Percentiles rank a stretch among this genome's conserved stretches.
phyloP scores from a whole-genome alignment of 306 rosid species.

The Abrus pulchellus region DNA sequence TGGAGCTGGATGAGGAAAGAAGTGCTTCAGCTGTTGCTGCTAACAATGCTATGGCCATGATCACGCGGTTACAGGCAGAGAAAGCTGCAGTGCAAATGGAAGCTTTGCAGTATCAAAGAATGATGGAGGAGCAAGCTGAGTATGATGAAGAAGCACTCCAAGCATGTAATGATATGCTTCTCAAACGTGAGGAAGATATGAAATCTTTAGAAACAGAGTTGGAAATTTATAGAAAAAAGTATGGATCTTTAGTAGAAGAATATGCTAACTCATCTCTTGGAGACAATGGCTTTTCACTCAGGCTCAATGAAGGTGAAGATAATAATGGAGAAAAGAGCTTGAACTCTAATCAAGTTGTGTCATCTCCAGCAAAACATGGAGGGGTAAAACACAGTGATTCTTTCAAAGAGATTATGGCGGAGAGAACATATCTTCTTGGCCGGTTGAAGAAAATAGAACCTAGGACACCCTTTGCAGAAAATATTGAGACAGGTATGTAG shows the following conservation, averaged over 20 bases:
- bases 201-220: conserved; percentile 70
- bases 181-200: conserved; percentile 76
- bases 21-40: conserved; percentile 96
- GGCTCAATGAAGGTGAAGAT: conserved; percentile 43
- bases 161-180: conserved; percentile 74
- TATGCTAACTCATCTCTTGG: conserved; percentile 31
- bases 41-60: conserved; percentile 99
- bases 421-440: conserved; percentile 64
- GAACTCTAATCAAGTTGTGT: conserved; percentile 46
- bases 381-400: conserved; percentile 47
- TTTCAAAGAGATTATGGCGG: conserved; percentile 58
- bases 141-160: conserved; percentile 91
- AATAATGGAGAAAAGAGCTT: conserved; percentile 43
- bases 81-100: conserved; percentile 98
- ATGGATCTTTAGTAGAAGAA: conserved; percentile 66
- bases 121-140: conserved; percentile 98
- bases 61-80: conserved; percentile 88
- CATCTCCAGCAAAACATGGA: conserved; percentile 48
- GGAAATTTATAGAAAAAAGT: conserved; percentile 66
- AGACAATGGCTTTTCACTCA: conserved; percentile 45
- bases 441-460: conserved; percentile 62
- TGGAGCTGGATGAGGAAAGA: conserved; percentile 97
- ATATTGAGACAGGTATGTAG: conserved; percentile 62
- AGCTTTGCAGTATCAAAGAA: conserved; percentile 93
- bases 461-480: conserved; percentile 48